Evolutionary conservation across 805 yeast species (phyloP), one percentile per base, ranked within the genome.

Genomic region (Lipomyces sp.): DNA sequence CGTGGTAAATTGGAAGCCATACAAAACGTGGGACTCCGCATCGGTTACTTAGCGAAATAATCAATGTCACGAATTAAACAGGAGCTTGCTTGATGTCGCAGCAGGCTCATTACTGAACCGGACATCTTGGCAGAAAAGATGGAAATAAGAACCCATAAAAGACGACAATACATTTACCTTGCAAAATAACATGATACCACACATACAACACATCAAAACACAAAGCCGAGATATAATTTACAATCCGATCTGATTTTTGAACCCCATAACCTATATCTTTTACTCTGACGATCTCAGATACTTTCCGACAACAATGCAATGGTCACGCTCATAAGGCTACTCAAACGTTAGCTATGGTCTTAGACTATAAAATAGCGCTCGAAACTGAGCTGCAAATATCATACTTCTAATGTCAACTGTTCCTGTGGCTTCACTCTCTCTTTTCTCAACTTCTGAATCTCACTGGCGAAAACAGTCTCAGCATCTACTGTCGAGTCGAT

Each of bases 401-500:
- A 51, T 51, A 51, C 54, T 10, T 71, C 99, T 81, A 95, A 87
- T 63, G 99, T 95, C 82, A 95, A 87, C 86, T 95, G 99, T 84
- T 95, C 99, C 78, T 93, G 84, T 72, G 99, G 99, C 84, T 95
- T 95, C 81, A 95, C 90, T 82, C 97, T 89, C 86, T 95, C 99
- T 83, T 94, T 98, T 84, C 99, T 89, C 83, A 95, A 87, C 82
- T 95, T 95, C 83, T 95, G 98, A 68, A 95, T 98, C 85, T 95
- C 99, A 85, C 98, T 91, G 69, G 99, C 98, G 78, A 95, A 95
- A 72, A 95, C 99, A 69, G 98, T 93, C 86, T 95, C 98, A 73
- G 99, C 99, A 80, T 93, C 98, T 67, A 94, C 98, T 69, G 99
- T 95, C 59, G 98, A 95, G 83, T 95, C 99, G 80, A 95, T 95